Evolutionary conservation across 768 basidiomycete genomes (phyloP).

Genomic region (Amanita polypyramis): DNA sequence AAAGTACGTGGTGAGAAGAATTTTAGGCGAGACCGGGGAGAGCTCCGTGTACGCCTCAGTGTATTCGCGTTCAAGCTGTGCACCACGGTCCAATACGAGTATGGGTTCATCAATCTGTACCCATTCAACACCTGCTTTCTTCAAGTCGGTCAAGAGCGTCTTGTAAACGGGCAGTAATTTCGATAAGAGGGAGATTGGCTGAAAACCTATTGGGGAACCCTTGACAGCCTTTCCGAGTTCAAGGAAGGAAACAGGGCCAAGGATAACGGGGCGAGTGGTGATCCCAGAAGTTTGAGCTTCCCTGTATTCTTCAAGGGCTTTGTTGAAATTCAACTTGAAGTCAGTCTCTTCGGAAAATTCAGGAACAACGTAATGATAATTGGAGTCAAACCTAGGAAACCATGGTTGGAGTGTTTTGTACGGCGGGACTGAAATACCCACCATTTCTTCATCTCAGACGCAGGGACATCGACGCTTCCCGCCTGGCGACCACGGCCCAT

Average conservation of each 20-base stretch:
- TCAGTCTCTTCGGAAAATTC: conserved; percentile 85
- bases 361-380: conserved; percentile 98
- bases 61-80: conserved; percentile 70
- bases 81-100: conserved; percentile 84
- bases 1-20: conserved; percentile 94
- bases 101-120: conserved; percentile 98
- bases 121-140: conserved; percentile 85
- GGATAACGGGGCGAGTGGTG: conserved; percentile 86
- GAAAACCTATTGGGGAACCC: conserved; percentile 73
- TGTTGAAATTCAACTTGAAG: conserved; percentile 95
- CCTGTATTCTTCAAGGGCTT: conserved; percentile 86
- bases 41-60: conserved; percentile 73
- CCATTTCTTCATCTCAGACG: conserved; percentile 99
- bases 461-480: conserved; percentile 90
- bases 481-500: conserved; percentile 98
- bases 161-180: conserved; percentile 89
- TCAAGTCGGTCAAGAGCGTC: conserved; percentile 82
- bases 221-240: conserved; percentile 86
- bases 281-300: conserved; percentile 90
- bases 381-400: conserved; percentile 80
- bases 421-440: conserved; percentile 25
- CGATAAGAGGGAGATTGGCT: conserved; percentile 83
- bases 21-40: conserved; percentile 75
- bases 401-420: background rate
- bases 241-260: conserved; percentile 95